These are phyloP conservation scores for Veloporphyrellus conicus DNA, from an alignment of 1,284 basidiomycete species.

Conservation along the genomic window DNA sequence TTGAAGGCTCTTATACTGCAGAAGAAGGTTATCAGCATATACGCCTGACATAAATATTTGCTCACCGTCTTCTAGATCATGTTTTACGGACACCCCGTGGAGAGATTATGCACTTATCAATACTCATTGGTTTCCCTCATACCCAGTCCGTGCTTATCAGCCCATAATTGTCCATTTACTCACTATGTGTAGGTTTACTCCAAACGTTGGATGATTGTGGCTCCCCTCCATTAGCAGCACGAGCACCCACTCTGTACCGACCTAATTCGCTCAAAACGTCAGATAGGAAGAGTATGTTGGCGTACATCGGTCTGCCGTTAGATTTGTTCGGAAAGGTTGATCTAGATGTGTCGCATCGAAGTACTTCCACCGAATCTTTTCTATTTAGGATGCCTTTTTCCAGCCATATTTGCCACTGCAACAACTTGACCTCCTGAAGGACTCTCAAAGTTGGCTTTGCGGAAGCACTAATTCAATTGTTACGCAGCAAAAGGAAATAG, in stretches of 20 bases:
- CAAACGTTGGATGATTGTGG: conserved; percentile 89
- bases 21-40: conserved; percentile 56
- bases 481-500: conserved; percentile 88
- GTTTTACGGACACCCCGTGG: conserved; percentile 96
- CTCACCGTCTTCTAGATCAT: conserved; percentile 62
- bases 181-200: conserved; percentile 56
- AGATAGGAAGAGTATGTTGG: conserved; percentile 86
- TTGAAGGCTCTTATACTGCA: conserved; percentile 94
- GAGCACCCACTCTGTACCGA: conserved; percentile 62
- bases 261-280: conserved; percentile 84
- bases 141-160: conserved; percentile 50
- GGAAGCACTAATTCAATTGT: conserved; percentile 96
- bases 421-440: conserved; percentile 85
- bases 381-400: conserved; percentile 80
- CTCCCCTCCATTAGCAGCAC: conserved; percentile 76
- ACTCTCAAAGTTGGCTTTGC: conserved; percentile 80
- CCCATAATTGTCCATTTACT: neutral
- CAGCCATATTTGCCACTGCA: conserved; percentile 97
- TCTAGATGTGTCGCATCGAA: neutral
- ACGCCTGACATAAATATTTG: neutral
- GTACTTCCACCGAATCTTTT: conserved; percentile 2
- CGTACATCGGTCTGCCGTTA: conserved; percentile 87
- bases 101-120: conserved; percentile 94
- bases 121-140: conserved; percentile 88
- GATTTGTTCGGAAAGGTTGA: conserved; percentile 78